Base-by-base conservation (phyloP, 1,284 basidiomycete genomes). In the Wallemia mellicola region DNA sequence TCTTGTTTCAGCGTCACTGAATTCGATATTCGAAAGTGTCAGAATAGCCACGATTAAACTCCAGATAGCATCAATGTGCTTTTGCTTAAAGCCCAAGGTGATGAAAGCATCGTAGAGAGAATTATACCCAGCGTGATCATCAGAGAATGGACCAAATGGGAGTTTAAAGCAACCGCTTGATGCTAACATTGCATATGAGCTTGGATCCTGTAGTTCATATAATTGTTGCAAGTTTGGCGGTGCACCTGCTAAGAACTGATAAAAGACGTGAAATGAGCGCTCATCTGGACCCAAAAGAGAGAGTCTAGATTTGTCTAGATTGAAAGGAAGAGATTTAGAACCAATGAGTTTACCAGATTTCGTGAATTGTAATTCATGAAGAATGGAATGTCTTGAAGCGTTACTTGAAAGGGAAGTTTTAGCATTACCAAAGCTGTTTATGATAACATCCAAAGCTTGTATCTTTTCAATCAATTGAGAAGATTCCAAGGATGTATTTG, bases 181-280 rank as follows among this genome's bases (percentile, higher is more conserved):
- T 14, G 60, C 61, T 25, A 58, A 59, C 58, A 56, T 64, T 58
- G 56, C 61, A 67, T 87, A 94, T 2, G 77, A 75, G 56, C 67
- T 64, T 1, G 78, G 75, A 65, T 86, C 82, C 57, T 77, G 72
- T 19, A 96, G 77, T 63, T 83, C 82, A 60, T 98, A 77, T 68
- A 91, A 85, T 54, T 82, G 77, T 38, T 85, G 74, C 68, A 96
- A 92, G 65, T 96, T 91, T 0, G 77, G 69, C 0, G 83, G 79
- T 1, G 89, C 86, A 54, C 92, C 92, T 1, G 87, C 82, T 60
- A 89, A 79, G 65, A 96, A 79, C 70, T 94, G 91, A 70, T 95
- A 92, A 71, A 96, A 94, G 58, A 92, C 85, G 70, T 96, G 89
- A 70, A 98, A 98, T 65, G 92, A 95, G 26, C 89, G 79, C 70